Percentiles rank a stretch among this genome's conserved stretches.
Conservation (phyloP, 1,139 yeast species). For the Meyerozyma carpophila region DNA sequence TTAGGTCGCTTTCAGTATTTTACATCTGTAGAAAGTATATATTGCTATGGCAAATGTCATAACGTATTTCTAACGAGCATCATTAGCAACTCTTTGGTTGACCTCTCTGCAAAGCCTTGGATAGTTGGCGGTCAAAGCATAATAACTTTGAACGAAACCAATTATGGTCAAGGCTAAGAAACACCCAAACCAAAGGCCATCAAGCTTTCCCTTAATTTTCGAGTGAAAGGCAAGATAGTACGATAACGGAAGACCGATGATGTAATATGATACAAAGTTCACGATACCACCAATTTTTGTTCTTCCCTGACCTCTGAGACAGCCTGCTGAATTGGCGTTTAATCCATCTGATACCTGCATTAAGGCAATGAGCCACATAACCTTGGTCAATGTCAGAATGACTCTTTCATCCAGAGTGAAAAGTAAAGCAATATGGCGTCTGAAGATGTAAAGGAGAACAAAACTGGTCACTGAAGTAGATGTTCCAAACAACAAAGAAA, state of each 20-base stretch:
- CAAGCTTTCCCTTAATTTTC: constrained; percentile 36
- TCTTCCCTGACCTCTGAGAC: constrained; percentile 56
- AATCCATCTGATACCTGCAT: constrained; percentile 55
- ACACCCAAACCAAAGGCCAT: constrained; percentile 54
- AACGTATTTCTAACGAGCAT: constrained; percentile 1
- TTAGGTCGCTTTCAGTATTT: constrained; percentile 8
- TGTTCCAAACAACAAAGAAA: constrained; percentile 41
- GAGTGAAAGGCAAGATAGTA: constrained; percentile 44
- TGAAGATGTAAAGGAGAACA: constrained; percentile 31
- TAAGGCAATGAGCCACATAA: constrained; percentile 49
- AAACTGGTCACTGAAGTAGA: constrained; percentile 37
- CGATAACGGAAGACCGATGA: constrained; percentile 49
- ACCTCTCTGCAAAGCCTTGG: constrained; percentile 38
- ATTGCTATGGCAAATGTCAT: not conserved
- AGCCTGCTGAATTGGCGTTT: constrained; percentile 57
- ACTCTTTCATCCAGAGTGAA: constrained; percentile 41
- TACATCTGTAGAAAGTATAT: not conserved
- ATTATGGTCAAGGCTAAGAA: constrained; percentile 47
- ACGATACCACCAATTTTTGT: constrained; percentile 56
- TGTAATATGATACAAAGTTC: constrained; percentile 47
- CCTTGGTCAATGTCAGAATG: constrained; percentile 30
- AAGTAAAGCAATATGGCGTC: constrained; percentile 25
- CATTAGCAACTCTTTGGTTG: constrained; percentile 27
- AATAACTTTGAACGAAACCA: constrained; percentile 48
- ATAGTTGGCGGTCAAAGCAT: constrained; percentile 35